phyloP scores from a whole-genome alignment of 2,329 filamentous ascomycete species.

The Diaporthe vexans region DNA sequence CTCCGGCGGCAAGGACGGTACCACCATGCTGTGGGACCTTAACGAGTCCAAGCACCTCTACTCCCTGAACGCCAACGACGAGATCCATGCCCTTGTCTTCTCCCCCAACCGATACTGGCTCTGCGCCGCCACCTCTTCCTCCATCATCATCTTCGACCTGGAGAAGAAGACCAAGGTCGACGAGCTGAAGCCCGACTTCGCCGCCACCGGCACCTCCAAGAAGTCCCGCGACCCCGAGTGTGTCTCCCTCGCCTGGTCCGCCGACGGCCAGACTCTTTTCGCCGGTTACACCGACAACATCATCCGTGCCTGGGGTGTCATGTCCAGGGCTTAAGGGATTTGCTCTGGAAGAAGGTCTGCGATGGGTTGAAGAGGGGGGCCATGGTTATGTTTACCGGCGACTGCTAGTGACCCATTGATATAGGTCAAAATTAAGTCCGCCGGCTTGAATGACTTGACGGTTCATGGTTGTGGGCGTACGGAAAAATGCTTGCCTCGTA shows the following conservation, averaged over 20 bases:
- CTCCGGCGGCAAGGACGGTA: slow-evolving; percentile 99
- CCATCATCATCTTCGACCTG: slow-evolving; percentile 99
- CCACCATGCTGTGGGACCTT: slow-evolving; percentile 99
- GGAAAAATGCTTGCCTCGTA: slow-evolving; percentile 53
- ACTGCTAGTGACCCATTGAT: slow-evolving; percentile 41
- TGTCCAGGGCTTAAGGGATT: slow-evolving; percentile 84
- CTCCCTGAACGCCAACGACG: slow-evolving; percentile 98
- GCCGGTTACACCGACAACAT: slow-evolving; percentile 99
- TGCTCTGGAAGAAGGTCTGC: slow-evolving; percentile 34
- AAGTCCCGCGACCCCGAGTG: slow-evolving; percentile 99
- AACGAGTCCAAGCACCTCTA: slow-evolving; percentile 99
- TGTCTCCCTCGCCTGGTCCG: slow-evolving; percentile 96
- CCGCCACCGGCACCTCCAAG: slow-evolving; percentile 84
- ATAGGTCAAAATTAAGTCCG: slow-evolving; percentile 34
- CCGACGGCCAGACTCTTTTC: slow-evolving; percentile 99
- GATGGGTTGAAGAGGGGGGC: slow-evolving; percentile 9
- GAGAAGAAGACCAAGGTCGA: slow-evolving; percentile 99
- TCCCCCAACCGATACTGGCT: slow-evolving; percentile 99
- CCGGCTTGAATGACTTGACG: slow-evolving; percentile 42
- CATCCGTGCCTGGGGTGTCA: slow-evolving; percentile 97
- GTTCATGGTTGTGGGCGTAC: slow-evolving; percentile 53
- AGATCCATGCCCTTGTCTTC: slow-evolving; percentile 99
- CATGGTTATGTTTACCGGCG: slow-evolving; percentile 42
- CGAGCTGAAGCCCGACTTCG: slow-evolving; percentile 98
- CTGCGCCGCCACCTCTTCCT: slow-evolving; percentile 95